Conservation (phyloP, 106 monocot species). For the Ottelia alismoides region DNA sequence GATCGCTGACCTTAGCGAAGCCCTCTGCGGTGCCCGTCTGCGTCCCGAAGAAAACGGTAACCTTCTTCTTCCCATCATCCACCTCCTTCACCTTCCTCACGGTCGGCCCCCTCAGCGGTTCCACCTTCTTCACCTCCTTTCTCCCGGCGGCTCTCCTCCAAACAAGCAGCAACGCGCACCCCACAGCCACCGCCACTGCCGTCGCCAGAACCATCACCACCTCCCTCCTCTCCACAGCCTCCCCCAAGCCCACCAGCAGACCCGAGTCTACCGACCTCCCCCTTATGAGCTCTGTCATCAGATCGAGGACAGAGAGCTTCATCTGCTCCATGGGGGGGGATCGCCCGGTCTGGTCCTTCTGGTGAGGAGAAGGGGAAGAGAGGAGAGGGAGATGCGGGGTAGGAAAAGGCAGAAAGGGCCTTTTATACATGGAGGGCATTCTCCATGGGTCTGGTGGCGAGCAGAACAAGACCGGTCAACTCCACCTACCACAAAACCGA, state of each 20-base stretch:
- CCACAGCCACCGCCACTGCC: constrained; percentile 32
- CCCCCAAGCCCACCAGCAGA: not conserved
- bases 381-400: not conserved
- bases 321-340: constrained; percentile 36
- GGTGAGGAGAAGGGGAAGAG: not conserved
- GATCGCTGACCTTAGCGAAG: constrained; percentile 65
- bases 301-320: too few relatives aligned
- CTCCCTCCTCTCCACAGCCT: constrained; percentile 17
- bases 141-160: constrained; percentile 30
- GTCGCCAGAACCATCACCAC: constrained; percentile 33
- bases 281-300: constrained; percentile 27
- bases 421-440: not conserved
- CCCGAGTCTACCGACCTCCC: constrained; percentile 3
- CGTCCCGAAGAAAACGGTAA: constrained; percentile 86
- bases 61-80: constrained; percentile 71
- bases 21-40: constrained; percentile 92
- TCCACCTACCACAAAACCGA: too few relatives aligned
- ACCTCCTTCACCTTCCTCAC: constrained; percentile 26
- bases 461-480: constrained; percentile 4
- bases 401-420: not conserved
- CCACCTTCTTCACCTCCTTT: constrained; percentile 9
- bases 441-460: not conserved
- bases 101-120: constrained; percentile 24
- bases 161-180: constrained; percentile 30
- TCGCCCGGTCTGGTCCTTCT: not conserved